A percentile compares a stretch with the other conserved stretches of the same genome.
These are phyloP conservation scores for Bruguiera hainesii DNA, from an alignment of 441 rosid species.

Conservation along the genomic window DNA sequence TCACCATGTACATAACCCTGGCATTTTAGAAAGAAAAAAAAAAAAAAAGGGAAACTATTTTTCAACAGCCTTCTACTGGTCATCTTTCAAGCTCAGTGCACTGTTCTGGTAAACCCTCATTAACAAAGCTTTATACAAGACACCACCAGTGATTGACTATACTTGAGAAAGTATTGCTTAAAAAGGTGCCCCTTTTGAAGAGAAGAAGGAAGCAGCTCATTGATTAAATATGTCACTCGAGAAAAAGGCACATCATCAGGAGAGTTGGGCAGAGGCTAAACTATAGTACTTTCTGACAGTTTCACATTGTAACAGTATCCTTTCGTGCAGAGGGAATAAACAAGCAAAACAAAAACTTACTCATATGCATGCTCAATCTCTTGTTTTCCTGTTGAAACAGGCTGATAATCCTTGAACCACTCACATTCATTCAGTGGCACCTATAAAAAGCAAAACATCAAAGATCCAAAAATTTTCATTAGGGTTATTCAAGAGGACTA, in stretches of 20 bases:
- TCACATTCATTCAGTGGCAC: slow-evolving; percentile 80
- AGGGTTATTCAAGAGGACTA: neutral
- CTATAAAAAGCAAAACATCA: slow-evolving; percentile 29
- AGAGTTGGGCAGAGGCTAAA: neutral
- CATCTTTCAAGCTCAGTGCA: neutral
- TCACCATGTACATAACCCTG: neutral
- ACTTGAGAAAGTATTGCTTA: too few species aligned
- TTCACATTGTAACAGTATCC: neutral
- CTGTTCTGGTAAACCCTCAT: neutral
- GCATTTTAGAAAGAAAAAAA: too few species aligned
- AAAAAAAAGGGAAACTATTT: neutral
- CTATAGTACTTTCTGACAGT: neutral
- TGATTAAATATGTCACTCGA: neutral
- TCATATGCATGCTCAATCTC: slow-evolving; percentile 95
- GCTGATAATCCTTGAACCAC: slow-evolving; percentile 95
- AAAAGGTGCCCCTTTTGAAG: too few species aligned
- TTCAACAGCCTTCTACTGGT: neutral
- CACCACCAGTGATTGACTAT: too few species aligned
- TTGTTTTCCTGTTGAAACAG: slow-evolving; percentile 76
- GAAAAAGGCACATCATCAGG: neutral
- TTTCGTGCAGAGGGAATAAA: neutral
- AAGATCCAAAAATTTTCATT: neutral
- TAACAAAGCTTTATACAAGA: neutral
- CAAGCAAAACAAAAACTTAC: slow-evolving; percentile 38
- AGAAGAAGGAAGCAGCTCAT: neutral